A percentile compares a stretch with the other conserved stretches of the same genome.
phyloP scores from a whole-genome alignment of 208 protist genomes.

The Leishmania martiniquensis region DNA sequence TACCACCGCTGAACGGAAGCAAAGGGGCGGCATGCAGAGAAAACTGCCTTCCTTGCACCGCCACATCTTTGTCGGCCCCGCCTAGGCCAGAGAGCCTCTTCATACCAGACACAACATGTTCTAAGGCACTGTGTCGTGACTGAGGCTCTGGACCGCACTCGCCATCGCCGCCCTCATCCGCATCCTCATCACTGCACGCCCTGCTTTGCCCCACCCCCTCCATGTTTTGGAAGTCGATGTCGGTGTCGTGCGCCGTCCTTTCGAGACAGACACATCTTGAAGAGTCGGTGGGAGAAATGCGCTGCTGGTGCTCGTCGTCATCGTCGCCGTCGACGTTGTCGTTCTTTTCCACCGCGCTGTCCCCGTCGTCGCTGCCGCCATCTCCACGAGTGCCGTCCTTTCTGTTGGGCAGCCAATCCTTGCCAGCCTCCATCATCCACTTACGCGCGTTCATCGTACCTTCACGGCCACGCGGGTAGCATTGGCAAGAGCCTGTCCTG shows the following conservation, averaged over 20 bases:
- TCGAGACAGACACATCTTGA: neutral
- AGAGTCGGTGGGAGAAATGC: neutral
- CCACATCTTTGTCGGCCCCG: neutral
- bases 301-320: neutral
- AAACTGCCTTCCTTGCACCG: too few relatives aligned
- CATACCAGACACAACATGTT: neutral
- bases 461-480: neutral
- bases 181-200: neutral
- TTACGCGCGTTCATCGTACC: constrained; percentile 2
- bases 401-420: neutral
- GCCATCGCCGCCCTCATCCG: neutral
- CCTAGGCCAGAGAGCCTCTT: neutral
- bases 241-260: neutral
- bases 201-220: neutral
- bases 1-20: neutral
- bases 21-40: neutral
- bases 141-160: neutral
- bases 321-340: neutral
- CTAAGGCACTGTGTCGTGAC: neutral
- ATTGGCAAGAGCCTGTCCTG: neutral
- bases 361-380: neutral
- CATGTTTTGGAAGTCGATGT: neutral
- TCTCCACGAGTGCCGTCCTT: neutral
- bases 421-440: constrained; percentile 8
- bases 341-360: neutral